Percentiles rank a stretch among this genome's conserved stretches.
Conservation (phyloP, 345 rosid species). For the Eucalyptus urophylla region DNA sequence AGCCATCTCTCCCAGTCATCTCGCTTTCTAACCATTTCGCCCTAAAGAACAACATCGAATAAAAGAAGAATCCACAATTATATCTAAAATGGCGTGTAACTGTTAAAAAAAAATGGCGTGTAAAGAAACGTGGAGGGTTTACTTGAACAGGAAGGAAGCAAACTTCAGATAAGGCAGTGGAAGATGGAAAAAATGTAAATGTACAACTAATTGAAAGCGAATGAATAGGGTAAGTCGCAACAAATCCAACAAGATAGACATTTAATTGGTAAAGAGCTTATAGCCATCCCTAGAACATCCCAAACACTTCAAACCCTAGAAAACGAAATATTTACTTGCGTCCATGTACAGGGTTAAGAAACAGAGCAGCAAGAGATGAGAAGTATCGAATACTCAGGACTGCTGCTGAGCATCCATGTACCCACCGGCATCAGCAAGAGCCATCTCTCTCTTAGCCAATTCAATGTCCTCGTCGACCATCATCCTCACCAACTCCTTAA, state of each 20-base stretch:
- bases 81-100: too few species aligned
- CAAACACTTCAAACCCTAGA: not conserved
- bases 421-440: slow-evolving; percentile 89
- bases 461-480: slow-evolving; percentile 81
- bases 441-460: slow-evolving; percentile 76
- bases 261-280: not conserved
- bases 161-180: not conserved
- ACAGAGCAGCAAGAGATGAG: not conserved
- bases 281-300: not conserved
- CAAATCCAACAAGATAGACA: not conserved
- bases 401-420: slow-evolving; percentile 71
- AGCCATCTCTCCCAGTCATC: slow-evolving; percentile 57
- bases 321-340: not conserved
- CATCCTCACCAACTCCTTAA: slow-evolving; percentile 78
- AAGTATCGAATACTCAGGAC: slow-evolving; percentile 4
- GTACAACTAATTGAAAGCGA: not conserved
- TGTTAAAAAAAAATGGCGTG: fast-evolving
- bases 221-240: not conserved
- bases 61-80: not conserved
- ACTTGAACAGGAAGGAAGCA: not conserved
- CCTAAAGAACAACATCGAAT: slow-evolving; percentile 22
- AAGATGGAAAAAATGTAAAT: not conserved
- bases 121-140: too few species aligned
- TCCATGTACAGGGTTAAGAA: not conserved
- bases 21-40: slow-evolving; percentile 57